phyloP scores from a whole-genome alignment of 306 rosid species.

The Vicia faba region DNA sequence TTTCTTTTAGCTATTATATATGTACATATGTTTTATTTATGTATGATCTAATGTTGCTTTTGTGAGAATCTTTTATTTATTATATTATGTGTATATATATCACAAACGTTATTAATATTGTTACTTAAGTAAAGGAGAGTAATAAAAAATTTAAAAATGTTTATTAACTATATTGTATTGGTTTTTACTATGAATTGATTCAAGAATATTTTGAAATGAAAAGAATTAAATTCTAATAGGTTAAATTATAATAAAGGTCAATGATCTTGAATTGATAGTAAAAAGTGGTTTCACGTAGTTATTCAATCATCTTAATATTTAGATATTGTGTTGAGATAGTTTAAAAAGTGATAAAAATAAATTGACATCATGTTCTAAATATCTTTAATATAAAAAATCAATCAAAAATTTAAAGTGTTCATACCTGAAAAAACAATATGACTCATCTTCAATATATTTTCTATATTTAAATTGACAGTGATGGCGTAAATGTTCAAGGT shows the following conservation, averaged over 20 bases:
- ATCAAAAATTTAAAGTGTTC: background rate
- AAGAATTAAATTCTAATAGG: background rate
- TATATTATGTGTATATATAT: background rate
- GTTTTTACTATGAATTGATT: background rate
- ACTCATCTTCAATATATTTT: background rate
- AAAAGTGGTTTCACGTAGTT: background rate
- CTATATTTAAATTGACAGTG: constrained; percentile 10
- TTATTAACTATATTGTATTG: background rate
- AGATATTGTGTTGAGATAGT: background rate
- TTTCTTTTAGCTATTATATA: background rate
- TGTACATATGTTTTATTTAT: background rate
- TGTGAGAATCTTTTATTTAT: background rate
- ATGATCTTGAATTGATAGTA: background rate
- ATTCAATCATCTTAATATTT: background rate
- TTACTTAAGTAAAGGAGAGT: too few species aligned
- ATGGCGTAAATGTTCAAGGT: constrained; percentile 39
- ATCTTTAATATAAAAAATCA: background rate
- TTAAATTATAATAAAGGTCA: background rate
- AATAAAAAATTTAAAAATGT: background rate
- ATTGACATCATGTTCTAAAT: background rate
- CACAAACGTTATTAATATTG: too few species aligned
- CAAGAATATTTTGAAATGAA: background rate
- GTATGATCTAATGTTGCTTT: background rate
- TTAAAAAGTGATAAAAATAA: too few species aligned
- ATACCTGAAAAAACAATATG: background rate